Evolutionary conservation across 2,329 filamentous ascomycete species (phyloP).

Genomic region (Ophiostoma ulmi): DNA sequence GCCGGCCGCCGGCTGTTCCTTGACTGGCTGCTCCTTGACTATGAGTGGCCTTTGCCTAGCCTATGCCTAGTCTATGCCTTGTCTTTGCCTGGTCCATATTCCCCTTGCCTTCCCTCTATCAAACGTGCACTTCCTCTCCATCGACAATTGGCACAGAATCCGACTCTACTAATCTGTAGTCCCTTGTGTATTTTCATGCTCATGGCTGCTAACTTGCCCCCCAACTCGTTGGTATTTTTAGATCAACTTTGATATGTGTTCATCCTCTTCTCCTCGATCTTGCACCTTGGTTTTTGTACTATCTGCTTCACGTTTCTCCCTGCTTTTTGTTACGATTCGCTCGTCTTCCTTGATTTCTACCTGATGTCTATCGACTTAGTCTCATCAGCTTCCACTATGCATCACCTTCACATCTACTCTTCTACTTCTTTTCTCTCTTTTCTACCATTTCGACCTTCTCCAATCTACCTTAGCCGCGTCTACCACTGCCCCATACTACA

Average conservation of each 20-base stretch:
- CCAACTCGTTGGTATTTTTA: conserved; percentile 1
- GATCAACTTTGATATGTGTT: too few species aligned
- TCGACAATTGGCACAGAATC: neutral
- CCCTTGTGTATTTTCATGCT: neutral
- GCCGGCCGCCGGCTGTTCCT: neutral
- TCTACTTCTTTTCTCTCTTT: neutral
- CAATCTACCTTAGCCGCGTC: conserved; percentile 18
- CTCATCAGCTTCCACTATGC: neutral
- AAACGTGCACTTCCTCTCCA: neutral
- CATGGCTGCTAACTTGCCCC: too few species aligned
- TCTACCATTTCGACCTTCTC: neutral
- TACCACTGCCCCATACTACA: conserved; percentile 17
- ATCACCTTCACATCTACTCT: neutral
- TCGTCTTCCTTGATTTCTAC: neutral
- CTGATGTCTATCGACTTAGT: neutral
- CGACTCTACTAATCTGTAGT: neutral
- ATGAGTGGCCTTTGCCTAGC: too few species aligned
- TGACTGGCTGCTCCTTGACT: neutral
- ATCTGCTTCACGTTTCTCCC: neutral
- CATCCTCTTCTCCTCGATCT: neutral
- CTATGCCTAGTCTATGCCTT: too few species aligned
- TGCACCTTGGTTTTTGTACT: neutral
- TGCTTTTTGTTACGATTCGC: neutral
- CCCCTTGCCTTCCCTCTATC: too few species aligned
- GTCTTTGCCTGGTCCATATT: too few species aligned